These are phyloP conservation scores for Starmera caribaea DNA, from an alignment of 805 yeast genomes.

Conservation along the genomic window DNA sequence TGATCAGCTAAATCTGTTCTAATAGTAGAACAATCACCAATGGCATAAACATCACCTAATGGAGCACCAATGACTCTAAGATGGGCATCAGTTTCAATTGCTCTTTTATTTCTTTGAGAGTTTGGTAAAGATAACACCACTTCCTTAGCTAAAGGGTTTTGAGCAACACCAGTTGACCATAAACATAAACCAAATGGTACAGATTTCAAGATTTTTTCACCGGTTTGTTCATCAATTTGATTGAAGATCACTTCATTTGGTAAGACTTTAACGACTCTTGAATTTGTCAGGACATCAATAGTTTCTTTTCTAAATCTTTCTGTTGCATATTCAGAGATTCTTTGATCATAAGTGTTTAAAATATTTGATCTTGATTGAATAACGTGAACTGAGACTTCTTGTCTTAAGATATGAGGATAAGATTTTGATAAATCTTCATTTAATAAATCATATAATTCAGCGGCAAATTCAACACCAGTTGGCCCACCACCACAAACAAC, in stretches of 20 bases:
- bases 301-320: conserved; percentile 52
- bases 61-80: conserved; percentile 62
- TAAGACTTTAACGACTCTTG: conserved; percentile 50
- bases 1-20: conserved; percentile 51
- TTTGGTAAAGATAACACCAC: conserved; percentile 38
- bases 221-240: conserved; percentile 34
- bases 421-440: conserved; percentile 51
- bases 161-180: conserved; percentile 74
- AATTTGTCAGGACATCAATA: conserved; percentile 52
- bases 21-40: conserved; percentile 65
- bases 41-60: conserved; percentile 56
- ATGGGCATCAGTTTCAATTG: conserved; percentile 72
- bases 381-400: conserved; percentile 55
- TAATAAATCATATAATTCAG: conserved; percentile 56
- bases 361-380: conserved; percentile 62
- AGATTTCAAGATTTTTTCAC: conserved; percentile 30
- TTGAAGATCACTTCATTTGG: conserved; percentile 50
- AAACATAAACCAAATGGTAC: conserved; percentile 60
- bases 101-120: conserved; percentile 51
- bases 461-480: conserved; percentile 61
- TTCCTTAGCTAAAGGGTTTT: conserved; percentile 49
- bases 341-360: conserved; percentile 58
- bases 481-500: conserved; percentile 64
- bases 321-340: conserved; percentile 55
- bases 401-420: conserved; percentile 53